phyloP scores from a whole-genome alignment of 331 rosid species.

The Quercus lobata region DNA sequence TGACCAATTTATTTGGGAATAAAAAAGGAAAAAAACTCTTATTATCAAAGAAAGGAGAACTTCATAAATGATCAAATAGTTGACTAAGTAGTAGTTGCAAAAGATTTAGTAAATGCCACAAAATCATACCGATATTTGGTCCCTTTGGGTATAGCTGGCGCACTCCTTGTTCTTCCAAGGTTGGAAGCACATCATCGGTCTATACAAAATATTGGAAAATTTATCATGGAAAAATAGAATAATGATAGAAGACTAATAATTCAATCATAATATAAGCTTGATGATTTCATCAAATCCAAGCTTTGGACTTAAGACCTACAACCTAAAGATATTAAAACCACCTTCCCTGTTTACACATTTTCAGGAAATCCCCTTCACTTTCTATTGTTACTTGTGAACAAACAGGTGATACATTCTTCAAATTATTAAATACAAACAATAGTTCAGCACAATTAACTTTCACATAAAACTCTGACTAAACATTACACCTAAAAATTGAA shows the following conservation, averaged over 20 bases:
- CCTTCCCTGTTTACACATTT: too few species aligned
- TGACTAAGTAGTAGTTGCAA: neutral
- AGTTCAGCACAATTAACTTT: neutral
- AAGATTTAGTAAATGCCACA: neutral
- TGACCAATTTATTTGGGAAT: neutral
- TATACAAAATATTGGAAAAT: constrained; percentile 9
- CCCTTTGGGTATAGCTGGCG: constrained; percentile 81
- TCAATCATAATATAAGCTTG: neutral
- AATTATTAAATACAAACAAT: neutral
- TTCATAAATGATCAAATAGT: neutral
- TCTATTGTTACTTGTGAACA: neutral
- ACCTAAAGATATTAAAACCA: neutral
- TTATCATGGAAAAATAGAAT: neutral
- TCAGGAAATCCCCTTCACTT: neutral
- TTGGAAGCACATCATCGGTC: constrained; percentile 79
- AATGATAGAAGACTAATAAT: neutral
- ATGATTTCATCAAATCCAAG: neutral
- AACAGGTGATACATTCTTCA: neutral
- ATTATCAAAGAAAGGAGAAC: neutral
- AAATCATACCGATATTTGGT: constrained; percentile 63
- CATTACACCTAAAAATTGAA: neutral
- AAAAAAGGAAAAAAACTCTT: neutral
- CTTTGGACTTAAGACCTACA: neutral
- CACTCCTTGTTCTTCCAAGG: constrained; percentile 94
- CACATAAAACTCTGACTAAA: neutral